Conservation (phyloP, 306 rosid genomes). For the Lathyrus aphaca region DNA sequence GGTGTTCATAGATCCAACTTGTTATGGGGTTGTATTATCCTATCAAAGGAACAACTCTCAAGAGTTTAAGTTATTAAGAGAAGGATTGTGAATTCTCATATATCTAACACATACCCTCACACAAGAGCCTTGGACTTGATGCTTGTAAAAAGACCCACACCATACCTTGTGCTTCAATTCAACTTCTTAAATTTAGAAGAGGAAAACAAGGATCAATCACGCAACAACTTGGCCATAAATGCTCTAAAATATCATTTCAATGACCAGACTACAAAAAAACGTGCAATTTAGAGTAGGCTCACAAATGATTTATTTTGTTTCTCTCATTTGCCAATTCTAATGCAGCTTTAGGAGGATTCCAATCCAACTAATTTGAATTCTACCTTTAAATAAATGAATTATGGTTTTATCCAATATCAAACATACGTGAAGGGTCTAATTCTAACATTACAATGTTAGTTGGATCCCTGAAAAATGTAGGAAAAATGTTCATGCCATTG, state of each 20-base stretch:
- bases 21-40: slow-evolving; percentile 7
- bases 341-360: not conserved
- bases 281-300: not conserved
- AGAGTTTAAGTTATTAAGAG: slow-evolving; percentile 18
- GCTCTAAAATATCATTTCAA: slow-evolving; percentile 1
- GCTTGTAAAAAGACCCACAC: not conserved
- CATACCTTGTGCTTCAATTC: not conserved
- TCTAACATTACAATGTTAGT: not conserved
- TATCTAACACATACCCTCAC: not conserved
- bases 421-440: not conserved
- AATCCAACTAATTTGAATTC: slow-evolving; percentile 10
- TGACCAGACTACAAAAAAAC: not conserved
- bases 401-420: slow-evolving; percentile 5
- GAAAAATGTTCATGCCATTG: not conserved
- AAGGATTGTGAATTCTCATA: slow-evolving; percentile 16
- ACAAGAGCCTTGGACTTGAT: slow-evolving; percentile 4
- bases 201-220: not conserved
- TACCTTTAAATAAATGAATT: not conserved
- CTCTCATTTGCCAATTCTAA: not conserved
- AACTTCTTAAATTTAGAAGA: not conserved
- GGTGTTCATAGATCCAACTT: slow-evolving; percentile 1
- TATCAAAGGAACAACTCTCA: not conserved
- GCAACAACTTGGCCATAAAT: slow-evolving; percentile 4
- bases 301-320: not conserved
- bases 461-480: not conserved